Conservation (phyloP, 2,329 filamentous ascomycete genomes). For the Colletotrichum nymphaeae region DNA sequence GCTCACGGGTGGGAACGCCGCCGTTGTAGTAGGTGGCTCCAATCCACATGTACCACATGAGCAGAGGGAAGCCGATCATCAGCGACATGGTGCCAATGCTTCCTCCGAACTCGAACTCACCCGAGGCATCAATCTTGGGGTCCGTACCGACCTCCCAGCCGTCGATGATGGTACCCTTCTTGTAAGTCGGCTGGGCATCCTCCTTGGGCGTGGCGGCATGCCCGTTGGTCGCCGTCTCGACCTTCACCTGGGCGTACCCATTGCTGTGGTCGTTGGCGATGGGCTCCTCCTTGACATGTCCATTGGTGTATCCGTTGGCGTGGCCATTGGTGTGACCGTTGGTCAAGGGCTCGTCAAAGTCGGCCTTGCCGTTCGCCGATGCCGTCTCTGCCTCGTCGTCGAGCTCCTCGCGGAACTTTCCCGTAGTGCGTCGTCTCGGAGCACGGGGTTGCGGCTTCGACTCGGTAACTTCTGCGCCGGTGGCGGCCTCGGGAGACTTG, state of each 20-base stretch:
- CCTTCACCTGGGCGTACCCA: slow-evolving; percentile 24
- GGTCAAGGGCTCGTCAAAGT: slow-evolving; percentile 5
- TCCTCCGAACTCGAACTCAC: slow-evolving; percentile 84
- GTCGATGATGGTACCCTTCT: slow-evolving; percentile 53
- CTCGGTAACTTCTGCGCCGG: slow-evolving; percentile 26
- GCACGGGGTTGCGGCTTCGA: slow-evolving; percentile 42
- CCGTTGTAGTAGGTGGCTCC: slow-evolving; percentile 88
- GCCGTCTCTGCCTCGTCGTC: slow-evolving; percentile 51
- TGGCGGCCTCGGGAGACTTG: slow-evolving; percentile 53
- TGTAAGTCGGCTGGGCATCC: slow-evolving; percentile 25
- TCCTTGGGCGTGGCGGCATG: slow-evolving; percentile 30
- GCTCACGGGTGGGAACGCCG: slow-evolving; percentile 73
- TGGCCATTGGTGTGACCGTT: slow-evolving; percentile 42
- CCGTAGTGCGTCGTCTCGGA: slow-evolving; percentile 57
- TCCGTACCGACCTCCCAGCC: slow-evolving; percentile 71
- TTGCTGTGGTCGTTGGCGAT: slow-evolving; percentile 36
- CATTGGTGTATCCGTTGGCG: slow-evolving; percentile 39
- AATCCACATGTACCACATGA: slow-evolving; percentile 98
- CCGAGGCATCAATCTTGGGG: slow-evolving; percentile 72
- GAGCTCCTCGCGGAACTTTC: slow-evolving; percentile 63
- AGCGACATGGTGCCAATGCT: slow-evolving; percentile 77
- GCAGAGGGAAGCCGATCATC: slow-evolving; percentile 87
- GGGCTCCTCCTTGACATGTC: slow-evolving; percentile 41
- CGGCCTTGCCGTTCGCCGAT: slow-evolving; percentile 40
- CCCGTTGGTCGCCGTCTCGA: slow-evolving; percentile 28